Conservation (phyloP, 305 asterid genomes). For the Plantago rigida region DNA sequence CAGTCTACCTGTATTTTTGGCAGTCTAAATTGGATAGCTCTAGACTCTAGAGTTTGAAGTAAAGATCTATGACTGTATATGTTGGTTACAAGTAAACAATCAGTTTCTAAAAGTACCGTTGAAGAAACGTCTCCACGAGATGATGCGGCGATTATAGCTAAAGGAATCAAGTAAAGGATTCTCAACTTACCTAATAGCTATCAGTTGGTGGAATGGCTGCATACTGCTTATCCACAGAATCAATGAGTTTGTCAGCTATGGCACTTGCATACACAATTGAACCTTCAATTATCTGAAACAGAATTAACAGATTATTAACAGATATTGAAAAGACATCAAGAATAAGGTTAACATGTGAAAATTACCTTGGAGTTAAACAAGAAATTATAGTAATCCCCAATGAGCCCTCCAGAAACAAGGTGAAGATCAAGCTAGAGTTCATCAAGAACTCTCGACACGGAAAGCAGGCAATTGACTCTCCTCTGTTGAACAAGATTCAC, state of each 20-base stretch:
- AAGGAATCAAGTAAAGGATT: background rate
- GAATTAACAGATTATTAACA: background rate
- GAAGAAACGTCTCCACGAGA: too few relatives aligned
- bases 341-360: background rate
- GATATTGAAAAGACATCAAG: background rate
- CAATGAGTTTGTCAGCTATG: slow-evolving; percentile 79
- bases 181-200: slow-evolving; percentile 37
- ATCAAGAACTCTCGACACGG: slow-evolving; percentile 70
- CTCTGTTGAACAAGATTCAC: slow-evolving; percentile 89
- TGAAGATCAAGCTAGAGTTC: slow-evolving; percentile 84
- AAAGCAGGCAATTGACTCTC: slow-evolving; percentile 67
- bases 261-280: slow-evolving; percentile 87
- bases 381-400: slow-evolving; percentile 80
- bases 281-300: slow-evolving; percentile 73
- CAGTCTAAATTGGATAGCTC: too few relatives aligned
- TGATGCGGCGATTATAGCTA: background rate
- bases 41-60: too few relatives aligned
- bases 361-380: slow-evolving; percentile 76
- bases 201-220: slow-evolving; percentile 54
- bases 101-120: too few relatives aligned
- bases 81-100: too few relatives aligned
- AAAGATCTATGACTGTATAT: too few relatives aligned
- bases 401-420: slow-evolving; percentile 91
- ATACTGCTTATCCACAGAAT: slow-evolving; percentile 73
- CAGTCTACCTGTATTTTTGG: too few relatives aligned